phyloP scores from a whole-genome alignment of 345 rosid species.

The Nasturtium officinale region DNA sequence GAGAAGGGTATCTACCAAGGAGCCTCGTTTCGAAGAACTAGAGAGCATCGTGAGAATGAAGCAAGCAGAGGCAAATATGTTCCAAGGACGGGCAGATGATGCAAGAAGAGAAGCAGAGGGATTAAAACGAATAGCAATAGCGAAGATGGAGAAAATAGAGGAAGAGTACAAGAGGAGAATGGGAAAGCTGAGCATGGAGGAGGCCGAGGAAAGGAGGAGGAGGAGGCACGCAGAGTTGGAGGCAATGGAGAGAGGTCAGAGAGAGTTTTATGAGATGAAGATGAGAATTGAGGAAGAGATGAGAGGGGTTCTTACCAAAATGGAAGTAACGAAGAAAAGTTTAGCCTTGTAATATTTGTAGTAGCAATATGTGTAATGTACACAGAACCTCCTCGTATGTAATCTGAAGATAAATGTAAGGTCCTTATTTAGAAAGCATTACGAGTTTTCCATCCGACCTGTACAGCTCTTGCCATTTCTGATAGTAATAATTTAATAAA shows the following conservation, averaged over 20 bases:
- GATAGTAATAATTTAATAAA: not conserved
- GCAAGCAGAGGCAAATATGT: constrained; percentile 90
- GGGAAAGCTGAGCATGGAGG: constrained; percentile 62
- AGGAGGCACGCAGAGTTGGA: constrained; percentile 72
- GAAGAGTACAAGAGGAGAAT: constrained; percentile 67
- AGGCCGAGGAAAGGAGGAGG: constrained; percentile 64
- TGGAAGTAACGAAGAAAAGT: constrained; percentile 83
- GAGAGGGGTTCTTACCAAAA: constrained; percentile 71
- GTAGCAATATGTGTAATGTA: constrained; percentile 22
- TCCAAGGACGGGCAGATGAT: constrained; percentile 83
- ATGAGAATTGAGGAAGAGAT: constrained; percentile 92
- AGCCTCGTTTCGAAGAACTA: constrained; percentile 78
- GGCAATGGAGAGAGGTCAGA: constrained; percentile 73
- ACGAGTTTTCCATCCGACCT: constrained; percentile 5
- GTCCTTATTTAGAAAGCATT: constrained; percentile 10
- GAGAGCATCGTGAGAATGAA: constrained; percentile 87
- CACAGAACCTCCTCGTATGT: constrained; percentile 13
- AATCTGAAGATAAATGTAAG: constrained; percentile 10
- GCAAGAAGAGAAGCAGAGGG: constrained; percentile 92
- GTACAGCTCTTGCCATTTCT: constrained; percentile 9
- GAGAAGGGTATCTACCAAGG: constrained; percentile 52
- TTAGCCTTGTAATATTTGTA: constrained; percentile 52
- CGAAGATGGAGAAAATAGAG: constrained; percentile 76
- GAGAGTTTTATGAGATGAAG: constrained; percentile 76
- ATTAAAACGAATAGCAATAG: constrained; percentile 70